Percentiles rank a stretch among this genome's conserved stretches.
Evolutionary conservation across 208 protist species (phyloP).

Genomic region (Naegleria fowleri): DNA sequence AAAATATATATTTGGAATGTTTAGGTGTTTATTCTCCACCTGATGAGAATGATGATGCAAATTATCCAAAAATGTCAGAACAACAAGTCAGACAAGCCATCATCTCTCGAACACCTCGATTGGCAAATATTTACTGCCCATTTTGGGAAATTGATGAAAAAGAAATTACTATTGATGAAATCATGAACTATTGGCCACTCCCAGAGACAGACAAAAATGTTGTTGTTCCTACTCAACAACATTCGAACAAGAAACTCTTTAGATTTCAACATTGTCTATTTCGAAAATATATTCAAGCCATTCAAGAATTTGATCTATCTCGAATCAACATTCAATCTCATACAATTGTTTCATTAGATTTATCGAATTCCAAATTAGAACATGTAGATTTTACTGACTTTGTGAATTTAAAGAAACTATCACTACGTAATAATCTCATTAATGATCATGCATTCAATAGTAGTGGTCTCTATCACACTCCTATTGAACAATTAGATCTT

Average conservation of each 20-base stretch:
- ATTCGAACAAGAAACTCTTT: neutral
- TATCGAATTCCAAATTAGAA: neutral
- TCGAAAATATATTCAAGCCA: neutral
- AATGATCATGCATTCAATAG: neutral
- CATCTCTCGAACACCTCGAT: neutral
- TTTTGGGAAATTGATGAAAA: constrained; percentile 24
- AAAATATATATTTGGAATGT: neutral
- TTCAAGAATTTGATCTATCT: neutral
- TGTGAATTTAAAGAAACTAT: neutral
- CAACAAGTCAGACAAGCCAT: neutral
- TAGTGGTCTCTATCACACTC: neutral
- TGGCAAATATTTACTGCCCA: neutral
- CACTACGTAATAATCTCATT: neutral
- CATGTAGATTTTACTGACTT: neutral
- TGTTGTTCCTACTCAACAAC: no score
- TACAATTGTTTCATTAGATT: neutral
- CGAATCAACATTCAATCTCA: neutral
- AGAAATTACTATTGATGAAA: constrained; percentile 10
- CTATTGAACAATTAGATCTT: neutral
- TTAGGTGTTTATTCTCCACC: neutral
- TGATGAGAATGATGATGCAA: neutral
- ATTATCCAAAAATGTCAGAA: neutral
- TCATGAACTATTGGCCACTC: neutral
- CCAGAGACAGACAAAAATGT: no score
- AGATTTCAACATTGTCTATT: neutral